These are phyloP conservation scores for Phlegmacium glaucopus DNA, from an alignment of 768 basidiomycete species.

Conservation along the genomic window DNA sequence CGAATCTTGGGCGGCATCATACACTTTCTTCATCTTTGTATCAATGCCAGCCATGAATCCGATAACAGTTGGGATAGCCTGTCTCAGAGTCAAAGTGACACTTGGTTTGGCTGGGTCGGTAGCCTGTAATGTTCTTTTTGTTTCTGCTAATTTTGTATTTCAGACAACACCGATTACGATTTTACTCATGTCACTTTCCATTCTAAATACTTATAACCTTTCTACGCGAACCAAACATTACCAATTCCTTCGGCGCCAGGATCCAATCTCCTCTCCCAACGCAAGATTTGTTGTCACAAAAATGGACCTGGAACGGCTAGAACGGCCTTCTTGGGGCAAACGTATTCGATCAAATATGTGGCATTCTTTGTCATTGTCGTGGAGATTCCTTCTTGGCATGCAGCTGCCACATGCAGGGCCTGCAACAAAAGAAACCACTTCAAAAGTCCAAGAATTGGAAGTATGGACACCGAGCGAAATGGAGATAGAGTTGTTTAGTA, in stretches of 20 bases:
- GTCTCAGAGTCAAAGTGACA: conserved; percentile 58
- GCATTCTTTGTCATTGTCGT: conserved; percentile 51
- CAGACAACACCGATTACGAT: conserved; percentile 67
- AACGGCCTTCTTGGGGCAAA: conserved; percentile 40
- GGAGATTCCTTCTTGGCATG: conserved; percentile 68
- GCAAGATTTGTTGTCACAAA: conserved; percentile 62
- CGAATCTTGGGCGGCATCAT: conserved; percentile 59
- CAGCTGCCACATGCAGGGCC: conserved; percentile 38
- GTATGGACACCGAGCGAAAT: conserved; percentile 76
- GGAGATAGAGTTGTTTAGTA: conserved; percentile 63
- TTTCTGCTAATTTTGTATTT: conserved; percentile 3
- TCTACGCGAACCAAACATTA: conserved; percentile 70
- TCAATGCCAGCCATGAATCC: conserved; percentile 57
- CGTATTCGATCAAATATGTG: conserved; percentile 45
- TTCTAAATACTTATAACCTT: conserved; percentile 61
- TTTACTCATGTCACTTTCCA: conserved; percentile 49
- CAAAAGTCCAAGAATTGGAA: conserved; percentile 71
- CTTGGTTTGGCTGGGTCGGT: conserved; percentile 82
- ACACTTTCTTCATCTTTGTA: conserved; percentile 67
- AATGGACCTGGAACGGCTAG: conserved; percentile 41
- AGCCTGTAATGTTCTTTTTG: conserved; percentile 9
- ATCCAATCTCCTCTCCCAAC: conserved; percentile 68
- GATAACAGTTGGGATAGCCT: conserved; percentile 80
- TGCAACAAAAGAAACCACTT: conserved; percentile 37
- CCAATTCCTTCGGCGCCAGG: conserved; percentile 57